A percentile compares a stretch with the other conserved stretches of the same genome.
Conservation (phyloP, 23 red algal genomes). For the Chondrus crispus region DNA sequence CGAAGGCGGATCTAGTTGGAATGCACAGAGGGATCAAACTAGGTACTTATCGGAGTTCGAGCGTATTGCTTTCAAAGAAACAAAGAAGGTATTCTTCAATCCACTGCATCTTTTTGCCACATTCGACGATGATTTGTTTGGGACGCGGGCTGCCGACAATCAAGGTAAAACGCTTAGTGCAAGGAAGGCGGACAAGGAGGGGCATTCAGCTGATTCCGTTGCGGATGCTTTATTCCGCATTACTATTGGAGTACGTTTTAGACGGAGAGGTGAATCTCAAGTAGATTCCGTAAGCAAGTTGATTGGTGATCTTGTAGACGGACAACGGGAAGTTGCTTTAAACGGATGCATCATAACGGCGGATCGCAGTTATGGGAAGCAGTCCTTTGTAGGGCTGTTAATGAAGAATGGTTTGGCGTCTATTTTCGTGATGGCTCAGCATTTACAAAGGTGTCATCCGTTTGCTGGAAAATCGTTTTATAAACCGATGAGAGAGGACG, state of each 20-base stretch:
- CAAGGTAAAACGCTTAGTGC: background rate
- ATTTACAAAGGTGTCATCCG: background rate
- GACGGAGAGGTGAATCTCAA: background rate
- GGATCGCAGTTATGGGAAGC: background rate
- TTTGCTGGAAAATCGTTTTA: background rate
- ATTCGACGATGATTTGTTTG: background rate
- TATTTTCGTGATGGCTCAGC: background rate
- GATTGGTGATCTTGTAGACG: background rate
- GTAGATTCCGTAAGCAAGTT: background rate
- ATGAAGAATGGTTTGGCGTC: background rate
- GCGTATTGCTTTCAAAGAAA: background rate
- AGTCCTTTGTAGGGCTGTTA: background rate
- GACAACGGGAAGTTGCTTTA: background rate
- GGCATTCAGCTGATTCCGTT: background rate
- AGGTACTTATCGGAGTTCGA: slow-evolving; percentile 7
- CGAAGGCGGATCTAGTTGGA: background rate
- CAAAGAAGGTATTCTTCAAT: background rate
- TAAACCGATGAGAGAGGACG: background rate
- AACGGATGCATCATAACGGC: background rate
- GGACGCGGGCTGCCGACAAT: background rate
- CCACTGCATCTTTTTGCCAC: background rate
- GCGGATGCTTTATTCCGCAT: background rate
- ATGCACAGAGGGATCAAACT: slow-evolving; percentile 1
- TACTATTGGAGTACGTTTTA: background rate
- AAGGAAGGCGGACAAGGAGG: background rate